These are phyloP conservation scores for Pseudogymnoascus sp. DNA, from an alignment of 2,329 filamentous ascomycete species.

Conservation along the genomic window DNA sequence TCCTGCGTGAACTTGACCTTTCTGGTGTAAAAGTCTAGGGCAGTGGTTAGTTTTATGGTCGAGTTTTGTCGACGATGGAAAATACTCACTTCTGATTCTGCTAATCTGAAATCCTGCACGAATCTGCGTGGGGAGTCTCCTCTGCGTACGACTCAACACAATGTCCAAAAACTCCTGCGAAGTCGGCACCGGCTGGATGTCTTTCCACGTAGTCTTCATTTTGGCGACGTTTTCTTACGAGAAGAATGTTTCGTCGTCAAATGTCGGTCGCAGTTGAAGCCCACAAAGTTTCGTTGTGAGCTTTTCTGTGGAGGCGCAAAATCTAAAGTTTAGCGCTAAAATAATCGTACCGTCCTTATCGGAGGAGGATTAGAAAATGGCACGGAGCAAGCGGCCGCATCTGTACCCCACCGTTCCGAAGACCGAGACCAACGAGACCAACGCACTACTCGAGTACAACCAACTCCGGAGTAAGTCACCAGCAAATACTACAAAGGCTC, in stretches of 20 bases:
- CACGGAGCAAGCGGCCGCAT: conserved; percentile 7
- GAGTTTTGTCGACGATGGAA: background rate
- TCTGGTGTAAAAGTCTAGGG: conserved; percentile 77
- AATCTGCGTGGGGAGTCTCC: conserved; percentile 90
- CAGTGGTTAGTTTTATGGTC: conserved; percentile 16
- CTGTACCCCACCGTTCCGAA: background rate
- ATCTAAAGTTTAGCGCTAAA: conserved; percentile 11
- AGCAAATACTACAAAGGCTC: background rate
- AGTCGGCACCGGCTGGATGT: conserved; percentile 81
- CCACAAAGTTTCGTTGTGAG: conserved; percentile 10
- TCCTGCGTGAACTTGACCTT: conserved; percentile 99
- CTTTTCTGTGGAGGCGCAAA: conserved; percentile 10
- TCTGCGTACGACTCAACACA: conserved; percentile 85
- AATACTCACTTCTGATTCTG: conserved; percentile 60
- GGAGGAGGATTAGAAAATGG: background rate
- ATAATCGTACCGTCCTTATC: conserved; percentile 9
- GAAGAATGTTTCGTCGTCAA: conserved; percentile 8
- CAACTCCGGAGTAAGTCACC: background rate
- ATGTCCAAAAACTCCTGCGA: conserved; percentile 97
- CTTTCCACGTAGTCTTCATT: conserved; percentile 60
- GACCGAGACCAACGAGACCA: background rate
- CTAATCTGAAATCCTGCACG: conserved; percentile 92
- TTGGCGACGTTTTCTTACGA: conserved; percentile 23
- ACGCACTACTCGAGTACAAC: background rate
- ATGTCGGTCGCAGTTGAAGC: conserved; percentile 8